phyloP scores from a whole-genome alignment of 2,329 filamentous ascomycete genomes.

The Achaetomium macrosporum region DNA sequence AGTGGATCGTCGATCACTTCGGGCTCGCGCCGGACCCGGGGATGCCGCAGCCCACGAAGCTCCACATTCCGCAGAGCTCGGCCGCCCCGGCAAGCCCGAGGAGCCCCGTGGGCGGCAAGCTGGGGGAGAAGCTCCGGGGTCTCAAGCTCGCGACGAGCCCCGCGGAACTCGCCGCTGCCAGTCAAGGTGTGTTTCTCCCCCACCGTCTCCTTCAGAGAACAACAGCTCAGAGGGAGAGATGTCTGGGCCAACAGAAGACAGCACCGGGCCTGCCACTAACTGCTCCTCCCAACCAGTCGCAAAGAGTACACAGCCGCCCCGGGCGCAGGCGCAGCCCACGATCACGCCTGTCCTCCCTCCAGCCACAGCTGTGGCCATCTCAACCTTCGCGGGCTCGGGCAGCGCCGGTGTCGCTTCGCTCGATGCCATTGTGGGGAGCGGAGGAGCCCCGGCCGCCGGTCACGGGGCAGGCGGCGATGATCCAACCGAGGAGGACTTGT shows the following conservation, averaged over 20 bases:
- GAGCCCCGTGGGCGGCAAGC: constrained; percentile 60
- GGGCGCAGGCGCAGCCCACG: constrained; percentile 13
- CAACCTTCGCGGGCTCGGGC: constrained; percentile 40
- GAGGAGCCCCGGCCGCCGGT: constrained; percentile 27
- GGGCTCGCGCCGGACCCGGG: constrained; percentile 43
- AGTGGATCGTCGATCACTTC: constrained; percentile 82
- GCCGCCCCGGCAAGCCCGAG: constrained; percentile 35
- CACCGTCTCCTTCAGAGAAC: not conserved
- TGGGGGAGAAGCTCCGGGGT: constrained; percentile 75
- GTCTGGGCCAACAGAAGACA: constrained; percentile 14
- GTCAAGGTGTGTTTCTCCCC: constrained; percentile 41
- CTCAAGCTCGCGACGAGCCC: constrained; percentile 71
- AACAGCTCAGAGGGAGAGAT: not conserved
- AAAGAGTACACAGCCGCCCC: constrained; percentile 11
- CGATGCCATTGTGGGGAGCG: constrained; percentile 36
- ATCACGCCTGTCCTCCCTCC: constrained; percentile 49
- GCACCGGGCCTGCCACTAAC: constrained; percentile 24
- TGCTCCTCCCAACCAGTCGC: constrained; percentile 11
- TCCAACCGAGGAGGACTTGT: constrained; percentile 72
- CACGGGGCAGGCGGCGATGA: constrained; percentile 30
- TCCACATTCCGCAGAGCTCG: constrained; percentile 26
- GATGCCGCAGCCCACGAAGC: constrained; percentile 19
- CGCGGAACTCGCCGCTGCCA: constrained; percentile 51
- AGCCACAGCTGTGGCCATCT: constrained; percentile 57
- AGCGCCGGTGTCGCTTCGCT: constrained; percentile 34